Conservation (phyloP, 2,329 filamentous ascomycete species). For the Fusarium verrucosum region DNA sequence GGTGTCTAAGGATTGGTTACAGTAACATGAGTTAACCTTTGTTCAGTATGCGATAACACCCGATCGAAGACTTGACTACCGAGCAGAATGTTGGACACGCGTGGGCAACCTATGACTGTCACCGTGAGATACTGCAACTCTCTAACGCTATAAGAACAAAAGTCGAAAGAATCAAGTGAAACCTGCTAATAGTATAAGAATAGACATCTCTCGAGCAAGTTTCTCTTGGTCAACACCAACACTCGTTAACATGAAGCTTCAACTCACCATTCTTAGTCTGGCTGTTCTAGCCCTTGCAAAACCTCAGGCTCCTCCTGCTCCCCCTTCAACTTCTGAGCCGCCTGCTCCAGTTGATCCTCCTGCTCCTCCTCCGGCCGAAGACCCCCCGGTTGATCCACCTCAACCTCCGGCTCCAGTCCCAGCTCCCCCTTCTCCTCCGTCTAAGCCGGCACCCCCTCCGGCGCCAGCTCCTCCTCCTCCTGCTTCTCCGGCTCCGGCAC, state of each 20-base stretch:
- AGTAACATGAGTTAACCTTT: not conserved
- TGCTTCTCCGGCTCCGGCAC: conserved; percentile 33
- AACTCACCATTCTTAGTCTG: conserved; percentile 35
- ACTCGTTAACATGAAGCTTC: conserved; percentile 43
- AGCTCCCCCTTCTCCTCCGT: not conserved
- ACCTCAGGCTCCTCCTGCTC: conserved; percentile 36
- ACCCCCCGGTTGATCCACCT: no score
- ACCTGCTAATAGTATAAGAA: not conserved
- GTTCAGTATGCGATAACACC: not conserved
- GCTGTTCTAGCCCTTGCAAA: conserved; percentile 40
- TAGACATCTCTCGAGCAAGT: not conserved
- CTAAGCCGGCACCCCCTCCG: conserved; percentile 8
- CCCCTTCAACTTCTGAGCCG: conserved; percentile 7
- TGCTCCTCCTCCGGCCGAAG: not conserved
- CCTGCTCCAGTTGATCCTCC: not conserved
- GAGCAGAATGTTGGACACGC: not conserved
- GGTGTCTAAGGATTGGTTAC: not conserved
- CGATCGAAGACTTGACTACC: not conserved
- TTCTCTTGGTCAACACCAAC: not conserved
- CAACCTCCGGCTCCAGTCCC: not conserved
- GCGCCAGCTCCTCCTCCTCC: conserved; percentile 19
- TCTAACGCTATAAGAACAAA: not conserved
- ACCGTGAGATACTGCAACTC: not conserved
- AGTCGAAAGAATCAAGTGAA: no score
- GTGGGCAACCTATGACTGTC: no score